phyloP scores from a whole-genome alignment of 768 basidiomycete species.

The Tylopilus felleus region DNA sequence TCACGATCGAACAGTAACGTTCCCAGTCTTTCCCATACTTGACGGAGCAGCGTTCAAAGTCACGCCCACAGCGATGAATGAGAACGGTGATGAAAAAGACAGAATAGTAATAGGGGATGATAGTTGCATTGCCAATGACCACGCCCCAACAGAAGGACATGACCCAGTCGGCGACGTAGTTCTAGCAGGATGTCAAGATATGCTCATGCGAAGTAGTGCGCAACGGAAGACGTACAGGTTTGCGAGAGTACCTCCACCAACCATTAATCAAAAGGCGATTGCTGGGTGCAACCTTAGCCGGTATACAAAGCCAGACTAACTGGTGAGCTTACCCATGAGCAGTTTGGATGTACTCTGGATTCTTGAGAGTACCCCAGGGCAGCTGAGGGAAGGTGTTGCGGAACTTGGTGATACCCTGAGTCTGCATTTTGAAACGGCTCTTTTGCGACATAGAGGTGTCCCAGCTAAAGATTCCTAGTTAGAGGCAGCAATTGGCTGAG shows the following conservation, averaged over 20 bases:
- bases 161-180: slow-evolving; percentile 92
- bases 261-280: slow-evolving; percentile 90
- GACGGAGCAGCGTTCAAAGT: slow-evolving; percentile 89
- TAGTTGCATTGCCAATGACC: slow-evolving; percentile 66
- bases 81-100: slow-evolving; percentile 94
- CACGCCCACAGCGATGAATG: slow-evolving; percentile 85
- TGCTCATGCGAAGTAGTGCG: neutral
- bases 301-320: neutral
- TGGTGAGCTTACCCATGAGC: slow-evolving; percentile 68
- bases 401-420: slow-evolving; percentile 79
- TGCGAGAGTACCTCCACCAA: slow-evolving; percentile 93
- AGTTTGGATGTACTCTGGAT: slow-evolving; percentile 91
- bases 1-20: slow-evolving; percentile 80
- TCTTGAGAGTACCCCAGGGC: slow-evolving; percentile 74
- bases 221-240: slow-evolving; percentile 62
- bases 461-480: slow-evolving; percentile 53
- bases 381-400: slow-evolving; percentile 94
- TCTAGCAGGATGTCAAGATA: slow-evolving; percentile 39
- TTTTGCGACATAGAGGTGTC: slow-evolving; percentile 97
- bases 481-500: neutral
- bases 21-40: slow-evolving; percentile 98
- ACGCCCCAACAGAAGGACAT: slow-evolving; percentile 87
- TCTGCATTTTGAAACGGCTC: slow-evolving; percentile 96
- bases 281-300: slow-evolving; percentile 36
- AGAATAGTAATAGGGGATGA: slow-evolving; percentile 96